Base-by-base conservation (phyloP, 257 asterid species). In the Lantana camara region DNA sequence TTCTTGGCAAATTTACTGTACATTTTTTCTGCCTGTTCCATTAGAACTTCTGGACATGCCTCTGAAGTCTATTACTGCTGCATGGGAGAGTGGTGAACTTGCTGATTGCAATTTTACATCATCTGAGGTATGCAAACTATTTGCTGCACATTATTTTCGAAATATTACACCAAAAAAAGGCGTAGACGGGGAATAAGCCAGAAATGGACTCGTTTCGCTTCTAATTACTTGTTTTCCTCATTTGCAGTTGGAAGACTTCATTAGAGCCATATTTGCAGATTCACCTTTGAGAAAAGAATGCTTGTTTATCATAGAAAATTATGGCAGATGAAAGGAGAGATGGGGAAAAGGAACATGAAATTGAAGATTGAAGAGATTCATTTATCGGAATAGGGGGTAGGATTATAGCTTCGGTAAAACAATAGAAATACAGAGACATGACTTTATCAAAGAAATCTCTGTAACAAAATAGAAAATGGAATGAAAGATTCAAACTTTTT, bases 31-130 rank as follows among this genome's bases (percentile, higher is more conserved):
- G 24, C 59, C 32, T 50, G 45, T 75, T 46, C 32, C 38, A 41
- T 56, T 75, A 90, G 97, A 90, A 71, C 95, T 94, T 73, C 60
- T 94, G 91, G 98, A 90, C 76, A 84, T 88, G 94, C 91, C 99
- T 58, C 74, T 90, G 87, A 90, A 84, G 84, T 82, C 87, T 29
- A 82, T 94, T 55, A 86, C 96, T 34, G 80, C 75, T 38, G 80
- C 87, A 20, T 94, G 98, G 96, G 99, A 88, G 76, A 85, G 89
- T 55, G 96, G 95, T 19, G 99, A 94, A 73, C 88, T 94, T 49
- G 70, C 82, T 70, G 75, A 71, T 11, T 83, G 91, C 72, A 82
- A 84, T 60, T 83, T 90, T 68, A 73, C 81, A 30, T 44, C 67
- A 45, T 71, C 85, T 15, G 99, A 94, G 99, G 99, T 94, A 73